Evolutionary conservation across 805 yeast species (phyloP).

Genomic region (Cyberlindnera suaveolens): DNA sequence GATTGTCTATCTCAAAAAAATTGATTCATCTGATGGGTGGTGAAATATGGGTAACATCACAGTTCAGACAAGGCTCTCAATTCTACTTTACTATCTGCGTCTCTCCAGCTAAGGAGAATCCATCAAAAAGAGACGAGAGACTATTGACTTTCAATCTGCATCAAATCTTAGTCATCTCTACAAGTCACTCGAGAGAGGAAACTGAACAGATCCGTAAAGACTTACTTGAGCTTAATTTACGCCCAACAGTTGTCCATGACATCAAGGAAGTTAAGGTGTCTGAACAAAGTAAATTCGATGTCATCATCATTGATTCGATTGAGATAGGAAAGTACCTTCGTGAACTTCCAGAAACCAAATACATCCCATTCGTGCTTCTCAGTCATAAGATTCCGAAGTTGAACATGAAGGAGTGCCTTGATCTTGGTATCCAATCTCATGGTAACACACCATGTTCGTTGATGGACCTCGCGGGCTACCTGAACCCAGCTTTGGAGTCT

Average conservation of each 20-base stretch:
- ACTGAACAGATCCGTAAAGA: conserved; percentile 44
- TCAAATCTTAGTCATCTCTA: conserved; percentile 62
- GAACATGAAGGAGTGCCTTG: conserved; percentile 76
- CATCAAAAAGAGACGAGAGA: conserved; percentile 60
- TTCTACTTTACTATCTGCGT: conserved; percentile 78
- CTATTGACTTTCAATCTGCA: conserved; percentile 68
- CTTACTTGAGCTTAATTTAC: conserved; percentile 49
- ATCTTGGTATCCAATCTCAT: conserved; percentile 79
- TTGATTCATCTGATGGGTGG: conserved; percentile 90
- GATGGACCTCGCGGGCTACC: conserved; percentile 73
- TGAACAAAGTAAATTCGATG: conserved; percentile 57
- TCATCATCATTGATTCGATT: conserved; percentile 75
- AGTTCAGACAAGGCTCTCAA: conserved; percentile 74
- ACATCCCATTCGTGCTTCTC: conserved; percentile 75
- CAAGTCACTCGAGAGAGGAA: conserved; percentile 49
- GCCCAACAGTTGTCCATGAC: conserved; percentile 52
- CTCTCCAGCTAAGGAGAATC: conserved; percentile 57
- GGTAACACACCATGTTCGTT: conserved; percentile 86
- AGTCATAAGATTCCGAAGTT: conserved; percentile 72
- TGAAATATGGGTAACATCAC: conserved; percentile 84
- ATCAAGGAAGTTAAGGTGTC: conserved; percentile 52
- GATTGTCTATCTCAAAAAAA: conserved; percentile 81
- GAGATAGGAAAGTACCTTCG: conserved; percentile 69
- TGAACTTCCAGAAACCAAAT: conserved; percentile 68
- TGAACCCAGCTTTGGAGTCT: conserved; percentile 80